Evolutionary conservation across 2,329 filamentous ascomycete genomes (phyloP).

Genomic region (Tolypocladium tundrense): DNA sequence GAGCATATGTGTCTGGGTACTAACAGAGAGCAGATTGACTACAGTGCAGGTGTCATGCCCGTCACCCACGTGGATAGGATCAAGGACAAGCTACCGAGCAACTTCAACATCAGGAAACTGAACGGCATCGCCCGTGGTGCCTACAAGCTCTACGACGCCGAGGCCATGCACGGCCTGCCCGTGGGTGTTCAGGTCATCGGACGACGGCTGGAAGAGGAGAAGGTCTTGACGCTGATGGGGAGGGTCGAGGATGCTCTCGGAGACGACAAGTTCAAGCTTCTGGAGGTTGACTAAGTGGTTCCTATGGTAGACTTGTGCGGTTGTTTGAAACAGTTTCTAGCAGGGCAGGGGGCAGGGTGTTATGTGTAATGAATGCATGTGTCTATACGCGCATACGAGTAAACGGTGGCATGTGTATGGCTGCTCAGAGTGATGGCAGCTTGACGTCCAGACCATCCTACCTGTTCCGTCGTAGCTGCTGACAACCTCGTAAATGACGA

Average conservation of each 20-base stretch:
- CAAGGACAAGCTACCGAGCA: constrained; percentile 53
- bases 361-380: not conserved
- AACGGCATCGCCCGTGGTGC: constrained; percentile 76
- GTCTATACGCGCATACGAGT: too few relatives aligned
- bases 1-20: constrained; percentile 1
- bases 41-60: constrained; percentile 71
- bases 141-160: constrained; percentile 76
- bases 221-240: constrained; percentile 73
- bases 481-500: not conserved
- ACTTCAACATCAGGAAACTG: constrained; percentile 51
- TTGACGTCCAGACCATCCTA: not conserved
- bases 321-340: not conserved
- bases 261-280: constrained; percentile 39
- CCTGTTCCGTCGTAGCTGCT: not conserved
- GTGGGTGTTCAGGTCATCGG: constrained; percentile 81
- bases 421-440: not conserved
- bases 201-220: constrained; percentile 73
- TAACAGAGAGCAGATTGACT: constrained; percentile 56
- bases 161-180: constrained; percentile 76
- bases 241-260: constrained; percentile 65
- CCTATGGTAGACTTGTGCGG: not conserved
- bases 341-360: not conserved
- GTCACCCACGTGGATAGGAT: constrained; percentile 71
- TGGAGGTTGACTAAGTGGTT: constrained; percentile 35
- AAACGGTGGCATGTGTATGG: not conserved